These are phyloP conservation scores for Daucus carota DNA, from an alignment of 129 eudicot species.

Conservation along the genomic window DH1_v3.0 NC_030381.2:55217001-55217500, in stretches of 20 bases:
- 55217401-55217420: background rate
- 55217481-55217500: background rate
- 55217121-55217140: background rate
- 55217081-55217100: constrained; percentile 22
- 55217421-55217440: background rate
- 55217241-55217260: too few species aligned
- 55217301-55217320: background rate
- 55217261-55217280: background rate
- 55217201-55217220: too few species aligned
- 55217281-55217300: background rate
- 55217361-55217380: background rate
- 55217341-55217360: background rate
- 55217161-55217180: too few species aligned
- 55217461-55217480: background rate
- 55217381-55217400: background rate
- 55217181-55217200: too few species aligned
- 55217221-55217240: too few species aligned
- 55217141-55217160: constrained; percentile 8
- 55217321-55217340: background rate
- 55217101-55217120: constrained; percentile 17
- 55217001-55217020: background rate
- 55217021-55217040: background rate
- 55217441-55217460: background rate
- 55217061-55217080: constrained; percentile 25
- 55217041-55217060: constrained; percentile 16